Percentiles rank a stretch among this genome's conserved stretches.
Evolutionary conservation across 805 yeast genomes (phyloP).

Genomic region (Kazachstania kunashirensis): DNA sequence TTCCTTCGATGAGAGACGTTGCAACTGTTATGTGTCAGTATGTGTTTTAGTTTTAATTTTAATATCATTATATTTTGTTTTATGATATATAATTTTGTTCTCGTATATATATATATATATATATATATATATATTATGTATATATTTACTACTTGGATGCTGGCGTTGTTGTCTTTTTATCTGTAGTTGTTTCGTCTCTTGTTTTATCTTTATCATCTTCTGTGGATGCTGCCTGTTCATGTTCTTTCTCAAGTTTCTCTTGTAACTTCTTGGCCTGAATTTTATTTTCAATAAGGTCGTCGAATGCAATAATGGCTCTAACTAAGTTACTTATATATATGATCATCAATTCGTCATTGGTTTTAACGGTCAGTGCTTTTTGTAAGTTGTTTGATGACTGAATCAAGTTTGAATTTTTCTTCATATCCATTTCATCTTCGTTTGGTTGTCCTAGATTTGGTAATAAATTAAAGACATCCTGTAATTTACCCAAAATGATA

Average conservation of each 20-base stretch:
- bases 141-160: too few species aligned
- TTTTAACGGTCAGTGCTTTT: slow-evolving; percentile 79
- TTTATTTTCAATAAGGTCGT: slow-evolving; percentile 92
- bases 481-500: slow-evolving; percentile 81
- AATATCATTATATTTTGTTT: too few species aligned
- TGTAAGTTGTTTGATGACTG: slow-evolving; percentile 43
- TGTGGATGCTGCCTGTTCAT: slow-evolving; percentile 20
- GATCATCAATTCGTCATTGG: slow-evolving; percentile 94
- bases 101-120: too few species aligned
- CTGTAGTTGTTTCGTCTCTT: background rate
- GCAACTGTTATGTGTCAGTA: too few species aligned
- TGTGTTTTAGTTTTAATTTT: too few species aligned
- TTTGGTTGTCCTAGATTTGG: slow-evolving; percentile 56
- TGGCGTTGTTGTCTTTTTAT: background rate
- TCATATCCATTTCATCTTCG: slow-evolving; percentile 26
- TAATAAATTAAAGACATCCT: slow-evolving; percentile 85
- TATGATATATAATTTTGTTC: too few species aligned
- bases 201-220: too few species aligned
- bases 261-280: slow-evolving; percentile 59
- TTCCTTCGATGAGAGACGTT: too few species aligned
- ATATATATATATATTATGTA: too few species aligned
- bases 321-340: slow-evolving; percentile 83
- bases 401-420: slow-evolving; percentile 22
- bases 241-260: slow-evolving; percentile 30
- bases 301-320: slow-evolving; percentile 91